phyloP scores from a whole-genome alignment of 176 grass and related monocot species.

The Pontederia crassipes region DNA sequence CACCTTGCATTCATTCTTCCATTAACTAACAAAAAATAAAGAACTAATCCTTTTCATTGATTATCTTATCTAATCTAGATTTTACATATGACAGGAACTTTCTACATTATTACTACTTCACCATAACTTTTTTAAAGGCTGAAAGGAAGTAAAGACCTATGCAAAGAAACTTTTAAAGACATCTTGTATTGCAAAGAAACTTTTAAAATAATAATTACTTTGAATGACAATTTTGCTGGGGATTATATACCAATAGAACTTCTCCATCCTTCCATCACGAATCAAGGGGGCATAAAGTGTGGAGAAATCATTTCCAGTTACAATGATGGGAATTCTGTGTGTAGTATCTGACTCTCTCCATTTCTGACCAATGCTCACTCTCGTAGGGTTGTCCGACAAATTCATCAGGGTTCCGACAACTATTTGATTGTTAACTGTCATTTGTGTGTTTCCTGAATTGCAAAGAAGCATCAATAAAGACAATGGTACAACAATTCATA shows the following conservation, averaged over 20 bases:
- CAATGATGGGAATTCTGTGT: constrained; percentile 70
- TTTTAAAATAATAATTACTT: too few species aligned
- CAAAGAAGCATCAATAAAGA: constrained; percentile 14
- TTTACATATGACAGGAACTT: too few species aligned
- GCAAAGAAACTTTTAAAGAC: too few species aligned
- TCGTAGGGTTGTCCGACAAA: constrained; percentile 83
- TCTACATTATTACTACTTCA: too few species aligned
- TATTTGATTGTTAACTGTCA: constrained; percentile 98
- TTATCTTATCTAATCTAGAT: too few species aligned
- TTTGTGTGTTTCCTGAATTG: constrained; percentile 77
- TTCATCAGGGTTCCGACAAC: constrained; percentile 91
- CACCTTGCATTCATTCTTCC: too few species aligned
- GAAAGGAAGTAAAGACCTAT: too few species aligned
- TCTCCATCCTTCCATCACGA: constrained; percentile 87
- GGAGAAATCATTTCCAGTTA: constrained; percentile 86
- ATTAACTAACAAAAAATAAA: too few species aligned
- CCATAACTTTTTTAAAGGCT: too few species aligned
- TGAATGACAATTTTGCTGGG: neutral
- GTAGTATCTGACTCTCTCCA: constrained; percentile 89
- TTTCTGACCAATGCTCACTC: constrained; percentile 80
- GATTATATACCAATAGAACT: constrained; percentile 71
- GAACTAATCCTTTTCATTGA: too few species aligned
- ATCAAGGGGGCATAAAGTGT: constrained; percentile 93
- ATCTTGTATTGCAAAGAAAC: too few species aligned
- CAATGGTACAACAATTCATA: constrained; percentile 2